Conservation (phyloP, 2,329 filamentous ascomycete genomes). For the Ophiostoma novo-ulmi region DNA sequence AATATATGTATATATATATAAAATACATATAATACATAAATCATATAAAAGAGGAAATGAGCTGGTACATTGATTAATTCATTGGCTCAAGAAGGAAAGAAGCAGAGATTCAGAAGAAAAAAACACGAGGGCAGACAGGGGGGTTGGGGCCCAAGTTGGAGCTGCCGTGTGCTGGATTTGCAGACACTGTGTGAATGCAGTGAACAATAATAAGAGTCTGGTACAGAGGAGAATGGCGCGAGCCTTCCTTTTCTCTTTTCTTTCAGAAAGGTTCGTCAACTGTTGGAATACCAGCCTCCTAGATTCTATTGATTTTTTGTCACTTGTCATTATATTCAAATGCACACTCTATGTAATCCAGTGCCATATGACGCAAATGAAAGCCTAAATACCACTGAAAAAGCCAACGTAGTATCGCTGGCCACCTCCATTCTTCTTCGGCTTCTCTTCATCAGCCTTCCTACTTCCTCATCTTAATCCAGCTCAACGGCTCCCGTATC, state of each 20-base stretch:
- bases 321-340: not conserved
- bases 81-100: not conserved
- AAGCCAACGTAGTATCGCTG: not conserved
- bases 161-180: not conserved
- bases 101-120: no score
- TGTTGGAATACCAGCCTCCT: not conserved
- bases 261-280: not conserved
- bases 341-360: not conserved
- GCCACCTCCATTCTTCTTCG: not conserved
- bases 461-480: no score
- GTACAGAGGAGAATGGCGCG: not conserved
- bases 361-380: not conserved
- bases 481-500: not conserved
- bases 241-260: not conserved
- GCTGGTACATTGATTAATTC: not conserved
- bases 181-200: not conserved
- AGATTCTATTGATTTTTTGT: not conserved
- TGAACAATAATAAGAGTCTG: not conserved
- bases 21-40: not conserved
- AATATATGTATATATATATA: no score
- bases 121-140: conserved; percentile 1
- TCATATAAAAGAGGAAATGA: not conserved
- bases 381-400: not conserved
- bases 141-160: not conserved
- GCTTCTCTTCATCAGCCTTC: not conserved